phyloP scores from a whole-genome alignment of 2,329 filamentous ascomycete species.

The Plenodomus biglobosus region DNA sequence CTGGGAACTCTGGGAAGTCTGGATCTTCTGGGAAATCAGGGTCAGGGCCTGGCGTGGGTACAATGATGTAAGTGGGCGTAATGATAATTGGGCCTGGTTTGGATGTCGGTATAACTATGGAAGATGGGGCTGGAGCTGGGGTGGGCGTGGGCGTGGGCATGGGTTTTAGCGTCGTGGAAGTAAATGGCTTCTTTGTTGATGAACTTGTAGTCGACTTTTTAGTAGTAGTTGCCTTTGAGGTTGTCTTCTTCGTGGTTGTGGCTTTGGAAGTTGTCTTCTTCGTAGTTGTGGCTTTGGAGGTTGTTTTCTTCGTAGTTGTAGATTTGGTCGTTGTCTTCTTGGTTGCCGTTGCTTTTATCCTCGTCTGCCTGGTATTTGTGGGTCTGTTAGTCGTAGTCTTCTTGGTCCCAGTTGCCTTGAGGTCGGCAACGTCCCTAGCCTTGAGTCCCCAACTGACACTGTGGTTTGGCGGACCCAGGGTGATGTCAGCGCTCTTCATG shows the following conservation, averaged over 20 bases:
- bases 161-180: slow-evolving; percentile 4
- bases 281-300: slow-evolving; percentile 2
- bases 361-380: slow-evolving; percentile 4
- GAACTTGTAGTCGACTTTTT: not conserved
- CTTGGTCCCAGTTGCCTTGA: not conserved
- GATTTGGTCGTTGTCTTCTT: slow-evolving; percentile 6
- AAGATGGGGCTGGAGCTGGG: not conserved
- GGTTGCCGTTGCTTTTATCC: slow-evolving; percentile 1
- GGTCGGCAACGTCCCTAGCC: slow-evolving; percentile 1
- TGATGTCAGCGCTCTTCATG: slow-evolving; percentile 8
- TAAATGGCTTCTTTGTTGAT: slow-evolving; percentile 6
- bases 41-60: not conserved
- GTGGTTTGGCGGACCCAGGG: slow-evolving; percentile 10
- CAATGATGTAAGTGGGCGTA: not conserved
- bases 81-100: slow-evolving; percentile 3
- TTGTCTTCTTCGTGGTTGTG: slow-evolving; percentile 1
- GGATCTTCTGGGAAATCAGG: slow-evolving; percentile 5
- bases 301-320: not conserved
- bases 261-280: slow-evolving; percentile 5
- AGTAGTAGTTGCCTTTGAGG: not conserved
- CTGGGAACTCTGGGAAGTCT: slow-evolving; percentile 8
- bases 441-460: slow-evolving; percentile 16
- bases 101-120: not conserved
- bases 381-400: too few relatives aligned
- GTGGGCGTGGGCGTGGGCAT: slow-evolving; percentile 8